phyloP scores from a whole-genome alignment of 306 rosid species.

The Lathyrus oleraceus region DNA sequence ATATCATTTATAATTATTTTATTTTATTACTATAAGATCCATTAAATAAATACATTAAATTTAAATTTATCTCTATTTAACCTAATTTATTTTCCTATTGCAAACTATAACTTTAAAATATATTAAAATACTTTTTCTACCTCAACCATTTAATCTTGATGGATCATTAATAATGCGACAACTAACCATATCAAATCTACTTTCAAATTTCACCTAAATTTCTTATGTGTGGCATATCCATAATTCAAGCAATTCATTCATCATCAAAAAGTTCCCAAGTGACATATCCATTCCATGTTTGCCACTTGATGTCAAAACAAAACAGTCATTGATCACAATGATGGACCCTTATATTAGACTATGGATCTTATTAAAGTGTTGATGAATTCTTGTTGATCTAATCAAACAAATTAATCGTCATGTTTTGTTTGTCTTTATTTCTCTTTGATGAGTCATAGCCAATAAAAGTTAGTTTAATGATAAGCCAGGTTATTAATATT shows the following conservation, averaged over 20 bases:
- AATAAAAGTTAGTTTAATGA: constrained; percentile 37
- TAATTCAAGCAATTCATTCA: not conserved
- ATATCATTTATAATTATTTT: too few relatives aligned
- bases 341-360: constrained; percentile 21
- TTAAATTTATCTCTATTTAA: too few relatives aligned
- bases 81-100: too few relatives aligned
- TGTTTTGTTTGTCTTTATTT: constrained; percentile 24
- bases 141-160: not conserved
- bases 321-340: constrained; percentile 4
- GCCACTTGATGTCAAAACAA: constrained; percentile 34
- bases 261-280: not conserved
- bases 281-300: constrained; percentile 2
- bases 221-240: not conserved
- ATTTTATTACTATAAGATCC: too few relatives aligned
- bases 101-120: too few relatives aligned
- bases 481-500: not conserved
- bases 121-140: too few relatives aligned
- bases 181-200: not conserved
- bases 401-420: constrained; percentile 25
- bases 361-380: constrained; percentile 8
- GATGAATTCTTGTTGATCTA: constrained; percentile 25
- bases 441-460: constrained; percentile 56
- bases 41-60: too few relatives aligned
- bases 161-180: not conserved
- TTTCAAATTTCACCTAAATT: not conserved